Base-by-base conservation (phyloP, 179 eudicot genomes). In the Dionaea muscipula region DNA sequence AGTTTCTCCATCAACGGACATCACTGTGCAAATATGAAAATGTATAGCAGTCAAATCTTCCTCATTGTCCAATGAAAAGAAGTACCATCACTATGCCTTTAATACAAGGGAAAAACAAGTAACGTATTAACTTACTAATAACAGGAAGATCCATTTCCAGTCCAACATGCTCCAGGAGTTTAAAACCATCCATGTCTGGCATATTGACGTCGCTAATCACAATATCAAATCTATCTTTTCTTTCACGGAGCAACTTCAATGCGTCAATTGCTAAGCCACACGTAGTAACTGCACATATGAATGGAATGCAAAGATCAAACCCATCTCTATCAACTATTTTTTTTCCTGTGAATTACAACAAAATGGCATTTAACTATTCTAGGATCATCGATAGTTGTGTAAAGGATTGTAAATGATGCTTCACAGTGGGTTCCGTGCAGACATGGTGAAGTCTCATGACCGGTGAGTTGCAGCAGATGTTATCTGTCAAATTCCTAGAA, bases 1-100 rank as follows among this genome's bases (percentile, higher is more conserved):
- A 0, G 96, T 88, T 67, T 93, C 99, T 23, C 96, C 99, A 59
- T 93, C 96, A 47, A 93, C 96, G 7, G 99, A 91, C 98, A 91
- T 91, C 98, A 91, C 98, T 91, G 81, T 67, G 65, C 66, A 62
- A 48, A 58, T 36, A 64, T 53, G 37, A 51, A 59, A 26, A 40
- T 46, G 51, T 55, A 60, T 41, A 61, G 45, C 31, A 25, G 13
- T 48, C 18, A 7, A 21, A 17, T 1, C 28, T 17, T 23, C 25
- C 28, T 56, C 9, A 57, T 35, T 20, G 21, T 35, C 20, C 33
- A 9, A 44, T 14, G 48, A 23, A 63, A 57, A 26, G 17, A 51
- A 31, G 10, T n/a, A n/a, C n/a, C n/a, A 31, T 6, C 5, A 4
- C 10, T 31, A 31, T 31, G 35, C 5, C 8, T 31, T 31, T 7